phyloP scores from a whole-genome alignment of 129 eudicot species.

The Silybum marianum region DNA sequence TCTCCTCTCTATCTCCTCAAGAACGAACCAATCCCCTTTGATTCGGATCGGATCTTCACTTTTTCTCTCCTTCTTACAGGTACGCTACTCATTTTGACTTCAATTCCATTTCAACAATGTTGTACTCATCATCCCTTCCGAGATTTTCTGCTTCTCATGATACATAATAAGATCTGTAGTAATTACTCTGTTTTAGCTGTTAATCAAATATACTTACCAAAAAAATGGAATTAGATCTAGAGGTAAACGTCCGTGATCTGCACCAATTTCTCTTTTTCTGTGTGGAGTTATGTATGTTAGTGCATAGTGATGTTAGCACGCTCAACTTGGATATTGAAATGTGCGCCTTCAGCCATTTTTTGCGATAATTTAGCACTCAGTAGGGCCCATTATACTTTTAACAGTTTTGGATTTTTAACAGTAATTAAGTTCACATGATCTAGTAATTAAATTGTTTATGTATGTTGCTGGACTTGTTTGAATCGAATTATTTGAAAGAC shows the following conservation, averaged over 20 bases:
- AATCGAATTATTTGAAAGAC: neutral
- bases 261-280: neutral
- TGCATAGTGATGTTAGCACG: neutral
- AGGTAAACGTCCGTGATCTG: conserved; percentile 16
- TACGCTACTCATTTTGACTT: conserved; percentile 32
- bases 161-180: neutral
- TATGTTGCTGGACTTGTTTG: neutral
- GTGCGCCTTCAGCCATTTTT: neutral
- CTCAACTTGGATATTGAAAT: neutral
- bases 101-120: neutral
- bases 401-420: neutral
- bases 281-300: neutral
- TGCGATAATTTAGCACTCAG: conserved; percentile 1
- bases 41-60: conserved; percentile 37
- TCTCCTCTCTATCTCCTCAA: conserved; percentile 16
- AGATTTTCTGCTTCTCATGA: neutral
- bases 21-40: conserved; percentile 13
- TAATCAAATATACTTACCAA: neutral
- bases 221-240: conserved; percentile 21
- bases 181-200: neutral
- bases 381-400: neutral
- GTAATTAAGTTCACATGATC: neutral
- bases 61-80: conserved; percentile 34
- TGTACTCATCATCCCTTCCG: neutral
- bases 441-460: neutral